These are phyloP conservation scores for Stachybotrys echinatus DNA, from an alignment of 2,329 filamentous ascomycete species.

Conservation along the genomic window DNA sequence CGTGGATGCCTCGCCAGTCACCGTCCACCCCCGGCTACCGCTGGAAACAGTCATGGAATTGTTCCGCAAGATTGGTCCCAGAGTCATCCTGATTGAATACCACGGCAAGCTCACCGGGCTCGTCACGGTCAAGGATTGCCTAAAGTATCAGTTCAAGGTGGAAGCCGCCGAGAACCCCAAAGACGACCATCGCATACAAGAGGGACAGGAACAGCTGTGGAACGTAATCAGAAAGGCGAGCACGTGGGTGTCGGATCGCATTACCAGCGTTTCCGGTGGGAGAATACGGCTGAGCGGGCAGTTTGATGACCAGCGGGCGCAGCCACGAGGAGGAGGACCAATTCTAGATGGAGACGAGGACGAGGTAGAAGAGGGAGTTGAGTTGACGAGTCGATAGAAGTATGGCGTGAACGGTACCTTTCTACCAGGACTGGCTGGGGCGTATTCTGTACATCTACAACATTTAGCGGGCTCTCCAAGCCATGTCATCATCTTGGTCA, in stretches of 20 bases:
- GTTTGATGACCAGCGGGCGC: constrained; percentile 26
- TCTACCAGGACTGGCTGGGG: not conserved
- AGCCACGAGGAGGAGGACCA: constrained; percentile 39
- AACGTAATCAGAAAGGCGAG: constrained; percentile 45
- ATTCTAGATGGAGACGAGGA: constrained; percentile 40
- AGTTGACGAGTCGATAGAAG: constrained; percentile 31
- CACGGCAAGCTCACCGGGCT: constrained; percentile 77
- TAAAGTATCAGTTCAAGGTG: constrained; percentile 96
- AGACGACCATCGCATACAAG: constrained; percentile 49
- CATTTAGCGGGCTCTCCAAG: not conserved
- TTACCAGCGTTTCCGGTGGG: constrained; percentile 49
- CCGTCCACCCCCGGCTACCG: constrained; percentile 83
- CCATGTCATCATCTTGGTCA: not conserved
- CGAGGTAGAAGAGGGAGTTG: constrained; percentile 33
- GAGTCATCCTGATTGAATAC: constrained; percentile 89
- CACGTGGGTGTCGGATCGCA: constrained; percentile 53
- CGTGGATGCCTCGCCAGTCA: constrained; percentile 82
- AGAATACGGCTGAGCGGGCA: constrained; percentile 45
- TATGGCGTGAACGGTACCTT: not conserved
- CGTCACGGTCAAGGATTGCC: constrained; percentile 92
- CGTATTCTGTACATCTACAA: not conserved
- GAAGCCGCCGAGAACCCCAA: constrained; percentile 76
- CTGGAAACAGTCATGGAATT: constrained; percentile 98
- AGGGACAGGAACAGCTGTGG: constrained; percentile 64
- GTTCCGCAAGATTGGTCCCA: constrained; percentile 94